Evolutionary conservation across 345 rosid genomes (phyloP), one percentile per base, ranked within the genome.

Genomic region (Pugionium dolabratum): DNA sequence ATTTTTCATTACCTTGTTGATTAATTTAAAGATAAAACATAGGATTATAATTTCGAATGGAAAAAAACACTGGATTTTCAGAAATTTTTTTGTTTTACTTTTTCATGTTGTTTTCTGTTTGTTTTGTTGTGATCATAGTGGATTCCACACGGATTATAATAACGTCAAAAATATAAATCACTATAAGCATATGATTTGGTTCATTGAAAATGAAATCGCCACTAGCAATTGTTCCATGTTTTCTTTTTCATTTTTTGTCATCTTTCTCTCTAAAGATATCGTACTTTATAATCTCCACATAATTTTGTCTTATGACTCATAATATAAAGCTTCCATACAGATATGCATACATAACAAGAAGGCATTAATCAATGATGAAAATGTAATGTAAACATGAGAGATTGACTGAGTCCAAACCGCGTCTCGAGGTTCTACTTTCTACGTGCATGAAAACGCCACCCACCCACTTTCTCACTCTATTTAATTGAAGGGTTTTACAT

Each of bases 361-460:
- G 28, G 40, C 39, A 71, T 47, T 55, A 64, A 40, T 64, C 34
- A 57, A 37, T 37, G 8, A 37, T 37, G 7, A 4, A 7, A 40
- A 50, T 11, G 42, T 65, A 72, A 36, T 58, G 61, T 59, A 65
- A 72, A 72, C 71, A 59, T 55, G 43, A 59, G 42, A 65, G 48
- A 43, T 72, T 72, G 76, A 64, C 70, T 66, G 50, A 57, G 66
- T 72, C 70, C 36, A 57, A 64, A 26, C 42, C 66, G 66, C 59
- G 76, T 72, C 71, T 72, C 76, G 2, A 47, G 60, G 66, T 43
- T 72, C 54, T 51, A 50, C 65, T 27, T 51, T 59, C n/a, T 63
- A 65, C 71, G 54, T 72, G 76, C 71, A 72, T 65, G 71, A 72
- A 58, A 43, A 40, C 53, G 61, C 60, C 71, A 35, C 43, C 76